Evolutionary conservation across 257 asterid species (phyloP).

Genomic region (Nicotiana paniculata): DNA sequence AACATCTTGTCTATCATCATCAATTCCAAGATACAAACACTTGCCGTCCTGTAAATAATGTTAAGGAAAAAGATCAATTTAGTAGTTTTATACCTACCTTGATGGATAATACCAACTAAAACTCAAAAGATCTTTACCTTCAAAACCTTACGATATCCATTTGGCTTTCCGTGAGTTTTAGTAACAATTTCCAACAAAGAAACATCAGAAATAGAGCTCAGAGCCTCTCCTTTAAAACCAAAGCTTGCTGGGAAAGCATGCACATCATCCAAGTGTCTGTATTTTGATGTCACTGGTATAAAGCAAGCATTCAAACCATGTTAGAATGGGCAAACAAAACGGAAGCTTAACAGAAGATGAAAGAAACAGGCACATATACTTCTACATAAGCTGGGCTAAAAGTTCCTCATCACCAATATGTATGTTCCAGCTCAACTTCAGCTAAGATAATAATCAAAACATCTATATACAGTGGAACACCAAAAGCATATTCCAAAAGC

Average conservation of each 20-base stretch:
- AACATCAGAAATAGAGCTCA: constrained; percentile 77
- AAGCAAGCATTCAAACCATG: constrained; percentile 15
- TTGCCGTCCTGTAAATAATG: constrained; percentile 44
- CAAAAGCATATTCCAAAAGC: neutral
- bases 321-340: constrained; percentile 6
- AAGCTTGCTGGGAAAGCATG: constrained; percentile 32
- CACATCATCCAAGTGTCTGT: constrained; percentile 32
- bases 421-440: neutral
- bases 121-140: constrained; percentile 42
- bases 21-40: constrained; percentile 77
- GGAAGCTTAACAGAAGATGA: constrained; percentile 1
- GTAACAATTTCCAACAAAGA: constrained; percentile 77
- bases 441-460: neutral
- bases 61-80: constrained; percentile 8
- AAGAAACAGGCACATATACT: neutral
- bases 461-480: neutral
- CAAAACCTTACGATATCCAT: constrained; percentile 82
- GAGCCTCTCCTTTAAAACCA: constrained; percentile 73
- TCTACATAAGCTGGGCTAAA: neutral
- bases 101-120: neutral
- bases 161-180: constrained; percentile 78
- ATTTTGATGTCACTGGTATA: constrained; percentile 72
- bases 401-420: neutral
- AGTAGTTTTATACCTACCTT: neutral
- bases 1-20: constrained; percentile 59